These are phyloP conservation scores for Stachybotrys echinatus DNA, from an alignment of 2,329 filamentous ascomycete genomes.

Conservation along the genomic window DNA sequence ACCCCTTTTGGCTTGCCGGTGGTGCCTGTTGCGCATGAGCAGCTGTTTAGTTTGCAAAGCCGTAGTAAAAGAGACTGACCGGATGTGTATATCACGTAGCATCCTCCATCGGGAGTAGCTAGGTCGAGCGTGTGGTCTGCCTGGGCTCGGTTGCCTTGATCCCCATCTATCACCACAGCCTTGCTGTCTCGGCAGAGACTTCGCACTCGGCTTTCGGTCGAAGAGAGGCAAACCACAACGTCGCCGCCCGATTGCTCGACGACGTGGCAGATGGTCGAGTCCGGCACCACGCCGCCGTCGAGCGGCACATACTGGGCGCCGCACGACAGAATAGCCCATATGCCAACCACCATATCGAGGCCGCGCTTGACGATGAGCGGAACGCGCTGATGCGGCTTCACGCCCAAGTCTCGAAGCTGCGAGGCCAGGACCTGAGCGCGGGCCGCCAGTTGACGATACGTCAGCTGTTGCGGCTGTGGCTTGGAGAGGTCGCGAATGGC, in stretches of 20 bases:
- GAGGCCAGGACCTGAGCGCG: conserved; percentile 36
- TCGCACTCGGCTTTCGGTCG: conserved; percentile 26
- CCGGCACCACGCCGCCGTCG: conserved; percentile 48
- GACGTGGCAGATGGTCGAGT: conserved; percentile 42
- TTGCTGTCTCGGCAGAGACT: conserved; percentile 15
- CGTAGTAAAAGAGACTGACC: conserved; percentile 23
- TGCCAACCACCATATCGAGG: conserved; percentile 52
- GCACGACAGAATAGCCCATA: conserved; percentile 49
- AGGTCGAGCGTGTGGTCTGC: conserved; percentile 19
- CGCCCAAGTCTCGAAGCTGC: conserved; percentile 30
- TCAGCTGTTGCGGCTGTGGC: conserved; percentile 24
- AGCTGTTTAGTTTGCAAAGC: neutral
- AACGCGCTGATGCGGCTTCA: conserved; percentile 39
- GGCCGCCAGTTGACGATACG: conserved; percentile 38
- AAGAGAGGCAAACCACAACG: conserved; percentile 42
- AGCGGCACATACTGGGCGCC: conserved; percentile 56
- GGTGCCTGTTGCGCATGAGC: conserved; percentile 28
- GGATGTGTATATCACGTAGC: conserved; percentile 51
- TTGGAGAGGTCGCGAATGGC: conserved; percentile 32
- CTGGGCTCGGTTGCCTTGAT: neutral
- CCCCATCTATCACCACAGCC: neutral
- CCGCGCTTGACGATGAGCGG: conserved; percentile 51
- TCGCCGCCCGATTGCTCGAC: conserved; percentile 38
- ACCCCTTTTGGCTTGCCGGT: conserved; percentile 55
- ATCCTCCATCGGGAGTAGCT: conserved; percentile 30